Base-by-base conservation (phyloP, 352 stramenopile genomes). In the Blastocystis sp. region DNA sequence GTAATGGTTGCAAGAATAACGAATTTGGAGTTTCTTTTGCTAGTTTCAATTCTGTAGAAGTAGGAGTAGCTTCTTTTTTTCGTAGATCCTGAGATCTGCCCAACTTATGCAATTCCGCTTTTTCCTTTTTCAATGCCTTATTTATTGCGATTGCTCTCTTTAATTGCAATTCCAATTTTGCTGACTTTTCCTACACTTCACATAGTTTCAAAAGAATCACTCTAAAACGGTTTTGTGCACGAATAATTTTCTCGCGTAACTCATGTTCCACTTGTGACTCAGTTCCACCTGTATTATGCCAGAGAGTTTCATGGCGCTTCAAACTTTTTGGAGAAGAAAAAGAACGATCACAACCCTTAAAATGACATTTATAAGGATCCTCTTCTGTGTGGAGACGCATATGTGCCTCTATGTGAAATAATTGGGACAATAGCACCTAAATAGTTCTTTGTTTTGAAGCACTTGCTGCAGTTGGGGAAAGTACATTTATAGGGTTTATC, bases 401-500 rank as follows among this genome's bases (percentile, higher is more conserved):
- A 47, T 89, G 78, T 9, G 53, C 50, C 45, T 89, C 78, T 89
- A 78, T 26, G 6, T n/a, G 18, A 20, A 7, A 89, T 26, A 11
- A 24, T 8, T 13, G 20, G 6, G 8, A 20, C 50, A 18, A 26
- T 9, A 18, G 1, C 9, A 90, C 82, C 82, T 11, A 90, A 56
- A 89, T 91, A 91, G 39, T 79, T 89, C 34, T 91, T 91, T n/a
- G 85, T 75, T 47, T 91, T 91, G 45, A 90, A 91, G 59, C 39
- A 55, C 30, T 91, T 91, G 3, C 87, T 69, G 73, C 90, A 91
- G 37, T 90, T 90, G 8, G 39, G 53, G 45, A 87, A 76, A 7
- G 68, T 70, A 45, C 90, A 91, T 75, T 87, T 90, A 64, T 73
- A 91, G n/a, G 89, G 90, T 50, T 90, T 91, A 7, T 75, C 64